A percentile compares a stretch with the other conserved stretches of the same genome.
These are phyloP conservation scores for Cercophora sp. DNA, from an alignment of 495 filamentous ascomycete genomes.

Conservation along the genomic window DNA sequence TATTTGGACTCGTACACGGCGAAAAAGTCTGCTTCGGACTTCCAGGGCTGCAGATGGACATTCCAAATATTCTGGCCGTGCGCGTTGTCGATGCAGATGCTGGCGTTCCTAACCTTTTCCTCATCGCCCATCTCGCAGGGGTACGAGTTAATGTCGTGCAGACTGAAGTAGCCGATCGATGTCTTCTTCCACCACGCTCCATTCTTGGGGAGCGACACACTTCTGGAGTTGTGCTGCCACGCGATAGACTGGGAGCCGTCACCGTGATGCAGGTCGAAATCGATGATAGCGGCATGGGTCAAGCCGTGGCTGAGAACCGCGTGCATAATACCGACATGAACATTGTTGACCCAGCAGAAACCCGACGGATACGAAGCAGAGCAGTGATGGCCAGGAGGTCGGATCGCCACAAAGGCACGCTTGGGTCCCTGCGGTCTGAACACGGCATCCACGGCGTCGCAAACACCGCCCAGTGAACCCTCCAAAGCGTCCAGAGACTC, in stretches of 20 bases:
- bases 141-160: conserved; percentile 97
- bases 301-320: conserved; percentile 75
- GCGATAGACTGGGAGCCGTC: conserved; percentile 92
- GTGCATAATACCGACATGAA: conserved; percentile 93
- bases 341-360: conserved; percentile 98
- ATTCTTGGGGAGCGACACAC: conserved; percentile 55
- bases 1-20: conserved; percentile 76
- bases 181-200: conserved; percentile 69
- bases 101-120: conserved; percentile 87
- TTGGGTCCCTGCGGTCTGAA: conserved; percentile 58
- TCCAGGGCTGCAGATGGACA: conserved; percentile 87
- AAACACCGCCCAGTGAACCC: conserved; percentile 82
- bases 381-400: conserved; percentile 93
- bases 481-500: conserved; percentile 85
- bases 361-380: conserved; percentile 82
- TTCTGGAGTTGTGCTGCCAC: conserved; percentile 75
- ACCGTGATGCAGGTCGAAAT: conserved; percentile 95
- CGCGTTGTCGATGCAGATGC: conserved; percentile 84
- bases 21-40: conserved; percentile 81
- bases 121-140: conserved; percentile 87
- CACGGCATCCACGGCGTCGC: conserved; percentile 85
- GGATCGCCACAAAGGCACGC: conserved; percentile 75
- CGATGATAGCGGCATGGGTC: conserved; percentile 92
- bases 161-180: conserved; percentile 87
- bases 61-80: conserved; percentile 95